phyloP scores from a whole-genome alignment of 371 early-diverging fungal genomes.

The Mucor racemosus region DNA sequence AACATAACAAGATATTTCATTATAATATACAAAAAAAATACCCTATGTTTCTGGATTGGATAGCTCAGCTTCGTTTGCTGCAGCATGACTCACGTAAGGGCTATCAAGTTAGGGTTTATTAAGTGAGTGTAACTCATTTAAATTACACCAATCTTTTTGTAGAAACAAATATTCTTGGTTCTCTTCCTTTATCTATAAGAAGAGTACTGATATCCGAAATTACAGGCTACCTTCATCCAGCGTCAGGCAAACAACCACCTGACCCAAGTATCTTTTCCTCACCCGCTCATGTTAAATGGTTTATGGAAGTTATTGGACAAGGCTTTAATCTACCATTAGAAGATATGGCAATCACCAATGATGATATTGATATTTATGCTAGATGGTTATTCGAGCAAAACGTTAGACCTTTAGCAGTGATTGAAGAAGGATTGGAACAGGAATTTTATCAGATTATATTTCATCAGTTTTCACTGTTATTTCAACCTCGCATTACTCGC shows the following conservation, averaged over 20 bases:
- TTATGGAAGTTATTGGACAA: conserved; percentile 84
- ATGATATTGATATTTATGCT: conserved; percentile 70
- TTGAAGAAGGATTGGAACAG: conserved; percentile 47
- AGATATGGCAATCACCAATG: conserved; percentile 69
- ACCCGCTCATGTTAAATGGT: conserved; percentile 81
- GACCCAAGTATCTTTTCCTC: conserved; percentile 64
- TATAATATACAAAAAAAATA: background rate
- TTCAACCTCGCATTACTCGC: conserved; percentile 60
- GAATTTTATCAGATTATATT: conserved; percentile 68
- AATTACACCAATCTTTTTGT: background rate
- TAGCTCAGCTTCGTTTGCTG: conserved; percentile 68
- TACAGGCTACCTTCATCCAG: conserved; percentile 59
- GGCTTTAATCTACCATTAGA: conserved; percentile 82
- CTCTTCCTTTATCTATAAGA: conserved; percentile 69
- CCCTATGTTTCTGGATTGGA: conserved; percentile 71
- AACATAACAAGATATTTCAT: background rate
- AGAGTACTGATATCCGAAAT: conserved; percentile 68
- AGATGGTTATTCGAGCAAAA: conserved; percentile 79
- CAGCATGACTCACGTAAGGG: conserved; percentile 68
- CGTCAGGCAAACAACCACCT: conserved; percentile 42
- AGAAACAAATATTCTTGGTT: conserved; percentile 72
- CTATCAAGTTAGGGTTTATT: background rate
- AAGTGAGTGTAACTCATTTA: conserved; percentile 8
- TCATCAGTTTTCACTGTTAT: conserved; percentile 76
- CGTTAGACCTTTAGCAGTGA: conserved; percentile 63